phyloP scores from a whole-genome alignment of 345 rosid genomes.

The Draba incana region DNA sequence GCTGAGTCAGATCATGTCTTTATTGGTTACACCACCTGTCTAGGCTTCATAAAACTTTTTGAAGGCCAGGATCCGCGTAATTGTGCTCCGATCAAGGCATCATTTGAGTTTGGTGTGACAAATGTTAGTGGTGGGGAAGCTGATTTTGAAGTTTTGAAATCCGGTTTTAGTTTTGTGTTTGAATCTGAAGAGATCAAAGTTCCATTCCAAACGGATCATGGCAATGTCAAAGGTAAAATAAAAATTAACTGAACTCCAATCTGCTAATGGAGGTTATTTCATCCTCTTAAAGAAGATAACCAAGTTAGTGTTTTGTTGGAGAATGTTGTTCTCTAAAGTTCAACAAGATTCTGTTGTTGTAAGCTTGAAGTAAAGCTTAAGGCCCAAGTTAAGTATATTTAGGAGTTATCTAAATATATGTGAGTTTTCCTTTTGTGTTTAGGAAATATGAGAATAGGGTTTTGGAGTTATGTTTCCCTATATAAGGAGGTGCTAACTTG shows the following conservation, averaged over 20 bases:
- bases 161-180: slow-evolving; percentile 33
- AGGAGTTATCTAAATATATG: too few relatives aligned
- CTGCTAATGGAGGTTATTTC: neutral
- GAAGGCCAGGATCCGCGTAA: neutral
- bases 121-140: slow-evolving; percentile 1
- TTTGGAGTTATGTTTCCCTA: too few relatives aligned
- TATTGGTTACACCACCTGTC: slow-evolving; percentile 27
- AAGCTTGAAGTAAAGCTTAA: too few relatives aligned
- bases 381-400: too few relatives aligned
- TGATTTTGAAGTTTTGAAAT: slow-evolving; percentile 24
- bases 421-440: too few relatives aligned
- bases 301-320: too few relatives aligned
- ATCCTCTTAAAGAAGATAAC: too few relatives aligned
- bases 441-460: too few relatives aligned
- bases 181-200: slow-evolving; percentile 24
- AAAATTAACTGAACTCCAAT: neutral
- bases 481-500: too few relatives aligned
- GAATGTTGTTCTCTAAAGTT: too few relatives aligned
- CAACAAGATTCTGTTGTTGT: too few relatives aligned
- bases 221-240: neutral
- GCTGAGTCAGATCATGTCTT: too few relatives aligned
- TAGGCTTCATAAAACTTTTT: neutral
- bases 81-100: slow-evolving; percentile 12
- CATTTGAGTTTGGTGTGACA: slow-evolving; percentile 10
- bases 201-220: neutral